Evolutionary conservation across 257 asterid genomes (phyloP).

Genomic region (Lycium ferocissimum): DNA sequence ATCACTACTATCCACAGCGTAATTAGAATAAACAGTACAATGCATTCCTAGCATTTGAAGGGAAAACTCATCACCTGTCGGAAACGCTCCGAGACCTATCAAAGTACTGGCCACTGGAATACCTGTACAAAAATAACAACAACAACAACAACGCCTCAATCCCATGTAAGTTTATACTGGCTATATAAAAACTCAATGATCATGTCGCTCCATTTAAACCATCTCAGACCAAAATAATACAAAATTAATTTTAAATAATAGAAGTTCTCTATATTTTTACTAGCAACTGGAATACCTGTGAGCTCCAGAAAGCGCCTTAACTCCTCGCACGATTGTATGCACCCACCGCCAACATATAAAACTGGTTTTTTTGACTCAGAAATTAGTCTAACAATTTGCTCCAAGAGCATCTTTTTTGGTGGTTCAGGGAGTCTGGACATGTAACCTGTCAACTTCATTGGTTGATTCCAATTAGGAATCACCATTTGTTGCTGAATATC

Average conservation of each 20-base stretch:
- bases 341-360: conserved; percentile 89
- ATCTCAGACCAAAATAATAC: too few relatives aligned
- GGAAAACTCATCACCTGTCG: conserved; percentile 62
- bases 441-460: conserved; percentile 66
- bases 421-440: conserved; percentile 66
- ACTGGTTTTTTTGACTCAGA: conserved; percentile 72
- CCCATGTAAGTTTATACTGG: neutral
- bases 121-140: conserved; percentile 4
- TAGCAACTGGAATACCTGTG: conserved; percentile 67
- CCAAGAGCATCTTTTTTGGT: conserved; percentile 49
- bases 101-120: conserved; percentile 80
- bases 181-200: neutral
- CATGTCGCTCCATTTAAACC: neutral
- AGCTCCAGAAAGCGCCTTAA: conserved; percentile 65
- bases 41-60: conserved; percentile 94
- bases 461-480: conserved; percentile 71
- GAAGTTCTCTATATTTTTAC: conserved; percentile 32
- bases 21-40: conserved; percentile 83
- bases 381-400: conserved; percentile 66
- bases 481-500: conserved; percentile 87
- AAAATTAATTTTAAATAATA: too few relatives aligned
- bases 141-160: neutral
- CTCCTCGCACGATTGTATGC: conserved; percentile 74
- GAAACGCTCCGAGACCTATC: conserved; percentile 82
- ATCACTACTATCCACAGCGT: conserved; percentile 78